Evolutionary conservation across 305 asterid species (phyloP), one percentile per base, ranked within the genome.

Genomic region (Fraxinus latifolia): DNA sequence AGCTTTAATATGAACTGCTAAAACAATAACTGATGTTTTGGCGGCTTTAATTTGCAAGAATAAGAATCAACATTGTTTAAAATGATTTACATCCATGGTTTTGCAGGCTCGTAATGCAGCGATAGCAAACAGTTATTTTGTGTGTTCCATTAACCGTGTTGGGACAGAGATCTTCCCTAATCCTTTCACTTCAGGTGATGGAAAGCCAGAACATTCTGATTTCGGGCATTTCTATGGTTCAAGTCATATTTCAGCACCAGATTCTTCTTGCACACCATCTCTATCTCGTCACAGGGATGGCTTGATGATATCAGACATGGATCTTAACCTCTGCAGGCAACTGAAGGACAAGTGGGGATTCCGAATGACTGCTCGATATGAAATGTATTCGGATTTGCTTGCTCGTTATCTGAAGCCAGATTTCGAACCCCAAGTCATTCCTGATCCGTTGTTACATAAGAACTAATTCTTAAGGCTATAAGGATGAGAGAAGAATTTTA

Each of bases 71-170:
- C 73, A 65, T 3, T 65, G 23, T 62, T 8, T 19, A 62, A 62
- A 62, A 62, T 62, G 33, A 29, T 62, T 37, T 74, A 74, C 33
- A 23, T 23, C 14, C 71, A 53, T 79, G 80, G 27, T 79, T 80
- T 83, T 88, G 83, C 95, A 95, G 98, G 99, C 98, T 27, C 98
- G 99, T 15, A 95, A 95, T 72, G 99, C 98, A 81, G 97, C 99
- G 77, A 95, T 95, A 87, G 98, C 97, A 62, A 95, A 95, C 55
- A 93, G 96, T 85, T 95, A 93, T 84, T 95, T 85, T 50, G 97
- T 95, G n/a, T 92, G 97, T 81, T 91, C 99, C 53, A 92, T 95
- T 80, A 95, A 95, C 79, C 99, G 99, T 0, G 96, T 93, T 6
- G 99, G 99, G 70, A 95, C 99, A 1, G 99, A 95, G 84, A 84